Base-by-base conservation (phyloP, 2,329 filamentous ascomycete genomes). In the Colletotrichum chrysophilum region DNA sequence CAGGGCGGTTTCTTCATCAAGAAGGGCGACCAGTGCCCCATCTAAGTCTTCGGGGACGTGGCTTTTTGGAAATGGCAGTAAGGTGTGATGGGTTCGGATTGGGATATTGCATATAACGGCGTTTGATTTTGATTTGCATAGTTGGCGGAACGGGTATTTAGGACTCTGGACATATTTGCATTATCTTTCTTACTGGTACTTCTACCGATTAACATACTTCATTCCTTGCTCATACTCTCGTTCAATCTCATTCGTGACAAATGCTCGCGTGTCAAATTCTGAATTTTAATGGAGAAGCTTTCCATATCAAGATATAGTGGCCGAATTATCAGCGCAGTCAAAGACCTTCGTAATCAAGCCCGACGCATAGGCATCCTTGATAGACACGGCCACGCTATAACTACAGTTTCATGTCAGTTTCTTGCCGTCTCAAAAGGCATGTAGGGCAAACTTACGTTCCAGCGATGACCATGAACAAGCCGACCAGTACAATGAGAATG, bases 1-100 rank as follows among this genome's bases (percentile, higher is more conserved):
- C 14, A 36, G n/a, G 64, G 56, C 1, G 73, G 73, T 1, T 75
- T 75, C 43, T 75, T 75, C 16, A 26, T 75, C 4, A 38, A 58
- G 32, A 70, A 68, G n/a, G 73, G 70, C 16, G 73, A 75, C 73
- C 73, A 75, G 70, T 75, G 73, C 34, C 36, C 66, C 61, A 64
- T 28, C 28, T 64, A 64, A 64, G 21, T 14, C 21, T 21, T 38
- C 32, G 60, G 32, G 30, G 12, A 34, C 10, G 12, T 64, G 21
- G 9, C 8, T 16, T 4, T 30, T 55, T 9, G 21, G 34, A 8
- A 6, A 10, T 14, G 12, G 14, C 2, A 6, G 26, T 2, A 16
- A 10, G 24, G 7, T n/a, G 7, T 34, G 24, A 52, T 55, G 9
- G 26, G 38, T 10, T 43, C 14, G 55, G 24, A 3, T 43, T 69